Evolutionary conservation across 768 basidiomycete species (phyloP).

Genomic region (Mycena maculata): DNA sequence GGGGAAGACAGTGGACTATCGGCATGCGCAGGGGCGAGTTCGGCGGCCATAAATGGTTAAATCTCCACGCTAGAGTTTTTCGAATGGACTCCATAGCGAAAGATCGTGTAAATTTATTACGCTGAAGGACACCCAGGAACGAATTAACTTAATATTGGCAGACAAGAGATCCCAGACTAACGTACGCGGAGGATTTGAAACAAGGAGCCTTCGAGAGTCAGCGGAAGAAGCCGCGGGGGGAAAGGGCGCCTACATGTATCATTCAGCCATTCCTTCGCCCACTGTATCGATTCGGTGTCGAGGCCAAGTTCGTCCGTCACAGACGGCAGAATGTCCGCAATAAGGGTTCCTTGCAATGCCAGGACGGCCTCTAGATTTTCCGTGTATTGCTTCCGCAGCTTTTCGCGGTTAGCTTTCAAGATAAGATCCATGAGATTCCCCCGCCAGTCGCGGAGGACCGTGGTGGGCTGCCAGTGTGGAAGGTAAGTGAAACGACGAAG

Average conservation of each 20-base stretch:
- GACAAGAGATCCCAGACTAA: slow-evolving; percentile 33
- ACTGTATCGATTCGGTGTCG: slow-evolving; percentile 56
- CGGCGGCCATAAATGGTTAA: slow-evolving; percentile 55
- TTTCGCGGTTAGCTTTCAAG: slow-evolving; percentile 59
- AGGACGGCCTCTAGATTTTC: slow-evolving; percentile 59
- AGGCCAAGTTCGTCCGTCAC: slow-evolving; percentile 69
- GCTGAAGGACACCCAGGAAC: slow-evolving; percentile 50
- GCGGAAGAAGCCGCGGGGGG: slow-evolving; percentile 1
- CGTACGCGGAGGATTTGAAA: slow-evolving; percentile 74
- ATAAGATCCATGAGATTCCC: slow-evolving; percentile 51
- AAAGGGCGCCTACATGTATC: slow-evolving; percentile 67
- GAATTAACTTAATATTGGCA: slow-evolving; percentile 21
- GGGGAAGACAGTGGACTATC: slow-evolving; percentile 67
- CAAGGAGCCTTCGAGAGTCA: slow-evolving; percentile 55
- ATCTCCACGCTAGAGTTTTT: slow-evolving; percentile 68
- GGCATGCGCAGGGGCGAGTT: slow-evolving; percentile 44
- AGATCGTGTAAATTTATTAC: slow-evolving; percentile 73
- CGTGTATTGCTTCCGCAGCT: slow-evolving; percentile 53
- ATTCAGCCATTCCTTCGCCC: slow-evolving; percentile 71
- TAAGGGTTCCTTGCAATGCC: slow-evolving; percentile 62
- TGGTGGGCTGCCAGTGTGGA: no score
- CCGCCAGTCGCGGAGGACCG: slow-evolving; percentile 30
- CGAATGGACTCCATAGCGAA: slow-evolving; percentile 71
- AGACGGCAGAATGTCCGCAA: slow-evolving; percentile 69
- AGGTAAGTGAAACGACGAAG: no score